Percentiles rank a stretch among this genome's conserved stretches.
Conservation (phyloP, 2,329 filamentous ascomycete species). For the Calonectria crousiana region DNA sequence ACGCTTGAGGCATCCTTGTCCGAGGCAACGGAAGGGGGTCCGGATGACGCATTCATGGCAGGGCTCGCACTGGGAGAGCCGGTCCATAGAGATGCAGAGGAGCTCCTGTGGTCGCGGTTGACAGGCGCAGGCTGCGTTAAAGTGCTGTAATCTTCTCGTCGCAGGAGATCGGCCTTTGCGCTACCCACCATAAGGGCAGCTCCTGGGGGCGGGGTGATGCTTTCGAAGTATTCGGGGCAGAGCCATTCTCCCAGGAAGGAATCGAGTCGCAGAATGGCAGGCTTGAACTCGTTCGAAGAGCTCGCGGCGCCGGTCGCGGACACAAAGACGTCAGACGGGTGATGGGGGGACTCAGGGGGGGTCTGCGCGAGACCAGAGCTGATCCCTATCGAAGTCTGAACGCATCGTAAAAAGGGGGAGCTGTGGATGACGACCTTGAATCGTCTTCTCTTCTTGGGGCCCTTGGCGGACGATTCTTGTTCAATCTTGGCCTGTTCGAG, state of each 20-base stretch:
- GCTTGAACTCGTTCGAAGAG: constrained; percentile 57
- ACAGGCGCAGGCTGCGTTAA: constrained; percentile 49
- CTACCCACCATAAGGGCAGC: constrained; percentile 88
- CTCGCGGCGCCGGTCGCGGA: constrained; percentile 45
- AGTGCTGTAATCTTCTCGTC: constrained; percentile 75
- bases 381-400: constrained; percentile 92
- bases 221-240: constrained; percentile 91
- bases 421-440: constrained; percentile 89
- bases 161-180: constrained; percentile 88
- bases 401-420: constrained; percentile 93
- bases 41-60: constrained; percentile 31
- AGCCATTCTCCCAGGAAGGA: constrained; percentile 97
- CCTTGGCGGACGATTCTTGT: constrained; percentile 48
- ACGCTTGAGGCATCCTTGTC: constrained; percentile 38
- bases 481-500: constrained; percentile 65
- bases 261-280: constrained; percentile 82
- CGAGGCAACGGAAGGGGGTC: constrained; percentile 34
- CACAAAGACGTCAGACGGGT: constrained; percentile 51
- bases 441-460: constrained; percentile 61
- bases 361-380: constrained; percentile 82
- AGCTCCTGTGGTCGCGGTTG: constrained; percentile 36
- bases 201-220: constrained; percentile 88
- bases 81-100: constrained; percentile 49
- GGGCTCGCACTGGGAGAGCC: constrained; percentile 46
- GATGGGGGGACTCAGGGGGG: constrained; percentile 48